Percentiles rank a stretch among this genome's conserved stretches.
phyloP scores from a whole-genome alignment of 148 eudicot genomes.

The Vaccinium corymbosum region DNA sequence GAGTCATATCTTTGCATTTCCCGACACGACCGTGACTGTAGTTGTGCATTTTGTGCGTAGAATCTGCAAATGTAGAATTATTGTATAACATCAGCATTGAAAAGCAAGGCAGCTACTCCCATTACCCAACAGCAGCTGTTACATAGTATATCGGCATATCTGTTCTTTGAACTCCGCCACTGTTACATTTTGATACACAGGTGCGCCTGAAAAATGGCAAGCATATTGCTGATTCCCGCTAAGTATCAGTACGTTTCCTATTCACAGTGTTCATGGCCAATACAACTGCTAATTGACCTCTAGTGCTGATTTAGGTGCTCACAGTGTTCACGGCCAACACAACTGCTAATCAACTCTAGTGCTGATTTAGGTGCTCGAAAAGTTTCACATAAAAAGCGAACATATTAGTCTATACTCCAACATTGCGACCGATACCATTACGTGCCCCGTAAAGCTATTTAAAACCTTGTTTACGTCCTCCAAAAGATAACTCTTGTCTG shows the following conservation, averaged over 20 bases:
- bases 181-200: not conserved
- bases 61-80: not conserved
- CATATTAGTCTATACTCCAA: not conserved
- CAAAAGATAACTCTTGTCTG: not conserved
- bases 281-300: not conserved
- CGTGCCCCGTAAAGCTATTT: not conserved
- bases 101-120: not conserved
- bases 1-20: not conserved
- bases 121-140: not conserved
- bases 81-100: not conserved
- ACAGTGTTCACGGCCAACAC: not conserved
- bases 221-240: not conserved
- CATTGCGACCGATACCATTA: not conserved
- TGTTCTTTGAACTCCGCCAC: not conserved
- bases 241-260: not conserved
- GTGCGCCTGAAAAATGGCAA: not conserved
- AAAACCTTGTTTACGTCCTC: not conserved
- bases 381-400: not conserved
- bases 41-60: not conserved
- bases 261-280: not conserved
- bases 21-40: conserved; percentile 3
- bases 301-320: not conserved
- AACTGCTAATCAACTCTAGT: not conserved
- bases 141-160: not conserved
- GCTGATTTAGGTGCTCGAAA: not conserved